phyloP scores from a whole-genome alignment of 495 filamentous ascomycete genomes.

The Neurospora tetraspora region DNA sequence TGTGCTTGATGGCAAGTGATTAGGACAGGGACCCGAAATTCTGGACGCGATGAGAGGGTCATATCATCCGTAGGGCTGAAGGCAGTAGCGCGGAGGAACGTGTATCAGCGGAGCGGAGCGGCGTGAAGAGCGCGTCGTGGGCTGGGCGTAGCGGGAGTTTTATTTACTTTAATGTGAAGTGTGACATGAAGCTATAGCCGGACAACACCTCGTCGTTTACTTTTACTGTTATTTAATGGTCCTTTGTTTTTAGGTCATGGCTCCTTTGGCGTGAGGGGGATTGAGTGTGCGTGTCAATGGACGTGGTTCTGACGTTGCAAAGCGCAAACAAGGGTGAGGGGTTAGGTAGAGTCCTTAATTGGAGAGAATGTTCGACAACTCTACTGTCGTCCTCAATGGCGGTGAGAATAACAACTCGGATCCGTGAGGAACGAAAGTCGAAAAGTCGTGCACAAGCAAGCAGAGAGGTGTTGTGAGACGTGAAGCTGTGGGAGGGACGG shows the following conservation, averaged over 20 bases:
- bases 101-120: background rate
- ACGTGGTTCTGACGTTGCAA: background rate
- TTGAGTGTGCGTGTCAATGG: background rate
- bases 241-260: background rate
- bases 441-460: background rate
- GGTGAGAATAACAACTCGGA: background rate
- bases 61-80: background rate
- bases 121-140: background rate
- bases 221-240: background rate
- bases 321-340: background rate
- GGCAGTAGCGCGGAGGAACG: background rate
- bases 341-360: background rate
- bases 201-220: background rate
- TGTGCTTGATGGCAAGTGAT: background rate
- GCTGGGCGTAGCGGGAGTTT: background rate
- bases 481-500: background rate
- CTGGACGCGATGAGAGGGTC: background rate
- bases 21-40: background rate
- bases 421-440: background rate
- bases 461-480: background rate
- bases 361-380: background rate
- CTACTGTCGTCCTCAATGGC: background rate
- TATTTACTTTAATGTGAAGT: background rate
- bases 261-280: background rate
- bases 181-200: background rate